Base-by-base conservation (phyloP, 331 rosid species). In the Pyrus hybrid region DNA sequence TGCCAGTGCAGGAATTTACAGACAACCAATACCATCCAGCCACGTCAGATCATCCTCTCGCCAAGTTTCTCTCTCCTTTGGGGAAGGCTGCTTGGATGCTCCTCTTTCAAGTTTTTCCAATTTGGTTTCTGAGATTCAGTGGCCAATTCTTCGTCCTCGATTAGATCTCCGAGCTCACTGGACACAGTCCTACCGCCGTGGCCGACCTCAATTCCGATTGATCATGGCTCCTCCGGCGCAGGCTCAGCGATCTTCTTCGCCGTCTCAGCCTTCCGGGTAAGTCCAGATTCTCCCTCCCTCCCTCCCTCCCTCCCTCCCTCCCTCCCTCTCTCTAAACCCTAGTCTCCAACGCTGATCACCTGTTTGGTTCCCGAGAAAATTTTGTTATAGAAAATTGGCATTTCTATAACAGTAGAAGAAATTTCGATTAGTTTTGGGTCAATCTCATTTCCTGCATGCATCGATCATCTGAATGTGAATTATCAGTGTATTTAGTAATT, bases 251-350 rank as follows among this genome's bases (percentile, higher is more conserved):
- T 89, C 97, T 64, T 73, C 97, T 0, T 95, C 99, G 2, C 99
- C 97, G 76, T 95, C 99, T 43, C 99, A 95, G 76, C 99, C 99
- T 8, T 95, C 97, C 22, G 99, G 97, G 99, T 95, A 68, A 75
- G 88, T 82, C 80, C 28, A 68, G 14, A 17, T 25, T 64, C 67
- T 57, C 35, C 23, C 67, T 60, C 62, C 32, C 74, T 41, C 65
- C 3, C 71, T n/a, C n/a, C n/a, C n/a, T n/a, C n/a, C n/a, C n/a
- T n/a, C n/a, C n/a, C n/a, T n/a, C n/a, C n/a, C n/a, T n/a, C n/a
- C n/a, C n/a, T n/a, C n/a, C 22, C 63, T 49, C 62, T 71, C 71
- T 23, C 66, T 4, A 41, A 76, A 67, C 80, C 76, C 88, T 32
- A 63, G 70, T 23, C 14, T n/a, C 14, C 45, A 41, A 41, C 9